Base-by-base conservation (phyloP, 2,329 filamentous ascomycete species). In the Aspergillus sp. region DNA sequence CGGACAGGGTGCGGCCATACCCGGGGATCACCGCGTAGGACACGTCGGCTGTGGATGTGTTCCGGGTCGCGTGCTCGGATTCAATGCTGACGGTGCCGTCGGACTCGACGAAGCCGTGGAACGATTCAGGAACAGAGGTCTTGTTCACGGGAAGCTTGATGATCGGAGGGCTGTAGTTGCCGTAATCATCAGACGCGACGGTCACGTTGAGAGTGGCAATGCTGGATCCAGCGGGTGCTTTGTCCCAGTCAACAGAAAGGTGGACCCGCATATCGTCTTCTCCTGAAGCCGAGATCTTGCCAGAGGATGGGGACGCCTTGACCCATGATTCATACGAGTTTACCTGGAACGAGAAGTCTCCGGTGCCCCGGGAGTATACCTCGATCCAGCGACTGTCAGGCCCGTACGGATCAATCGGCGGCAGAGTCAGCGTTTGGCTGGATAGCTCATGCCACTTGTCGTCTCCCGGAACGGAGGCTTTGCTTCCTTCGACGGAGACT, bases 401-500 rank as follows among this genome's bases (percentile, higher is more conserved):
- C 1, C 75, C 74, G 35, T 78, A 80, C 0, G 68, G 72, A 39
- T 74, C 75, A 36, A 82, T 63, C 0, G 69, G 60, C 6, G 72
- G 71, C 3, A 79, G 58, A 0, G 67, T 65, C 3, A 81, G 61
- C 2, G 61, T 68, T 40, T 68, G 67, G 26, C 63, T 67, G 4
- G 69, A 76, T 14, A 65, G 57, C 14, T 51, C 43, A 48, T 80
- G 78, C 54, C 67, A 80, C 37, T 60, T 65, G 54, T 81, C 77
- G 41, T 82, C 79, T 15, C 80, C 78, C 0, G 78, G 76, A 4
- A 82, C 71, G 0, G 74, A 75, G 1, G 75, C 79, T 41, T 82
- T 81, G 39, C 68, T 71, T 1, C 73, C 77, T 49, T 84, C 77
- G 1, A 81, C 67, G 1, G 72, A 63, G 27, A 85, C 62, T 14